A percentile compares a stretch with the other conserved stretches of the same genome.
Evolutionary conservation across 768 basidiomycete genomes (phyloP).

Genomic region (Pholiota molesta): DNA sequence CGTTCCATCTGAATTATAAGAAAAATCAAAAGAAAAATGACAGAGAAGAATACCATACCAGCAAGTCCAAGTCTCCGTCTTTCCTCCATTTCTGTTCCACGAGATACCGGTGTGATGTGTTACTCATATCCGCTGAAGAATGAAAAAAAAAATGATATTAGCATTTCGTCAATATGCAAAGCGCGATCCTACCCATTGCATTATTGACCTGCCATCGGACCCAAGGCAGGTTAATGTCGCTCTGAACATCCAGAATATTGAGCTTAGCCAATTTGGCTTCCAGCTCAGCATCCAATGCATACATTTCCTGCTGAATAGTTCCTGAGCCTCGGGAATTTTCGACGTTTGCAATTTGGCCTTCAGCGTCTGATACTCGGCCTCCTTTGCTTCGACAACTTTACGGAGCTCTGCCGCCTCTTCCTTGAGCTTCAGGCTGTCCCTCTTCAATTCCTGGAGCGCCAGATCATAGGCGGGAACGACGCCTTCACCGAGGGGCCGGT

Average conservation of each 20-base stretch:
- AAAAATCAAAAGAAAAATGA: neutral
- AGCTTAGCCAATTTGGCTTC: slow-evolving; percentile 51
- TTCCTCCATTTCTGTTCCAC: slow-evolving; percentile 85
- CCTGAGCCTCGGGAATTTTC: slow-evolving; percentile 18
- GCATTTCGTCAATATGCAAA: neutral
- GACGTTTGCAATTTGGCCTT: slow-evolving; percentile 22
- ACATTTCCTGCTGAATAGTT: slow-evolving; percentile 25
- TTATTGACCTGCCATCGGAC: slow-evolving; percentile 79
- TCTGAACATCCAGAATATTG: slow-evolving; percentile 73
- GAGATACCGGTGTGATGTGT: slow-evolving; percentile 75
- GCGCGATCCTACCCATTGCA: slow-evolving; percentile 66
- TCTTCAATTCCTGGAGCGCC: slow-evolving; percentile 70
- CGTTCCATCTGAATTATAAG: slow-evolving; percentile 77
- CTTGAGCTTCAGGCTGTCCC: slow-evolving; percentile 58
- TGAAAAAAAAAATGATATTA: neutral
- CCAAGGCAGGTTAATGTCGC: slow-evolving; percentile 82
- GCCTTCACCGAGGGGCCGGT: slow-evolving; percentile 59
- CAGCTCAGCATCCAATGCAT: slow-evolving; percentile 38
- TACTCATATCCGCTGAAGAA: slow-evolving; percentile 63
- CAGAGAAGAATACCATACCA: slow-evolving; percentile 53
- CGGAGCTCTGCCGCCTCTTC: slow-evolving; percentile 45
- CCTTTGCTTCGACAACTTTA: slow-evolving; percentile 22
- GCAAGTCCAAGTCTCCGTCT: slow-evolving; percentile 79
- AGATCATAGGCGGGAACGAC: slow-evolving; percentile 84
- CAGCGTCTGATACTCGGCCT: slow-evolving; percentile 24